Base-by-base conservation (phyloP, 2,329 filamentous ascomycete species). In the Verticillium nonalfalfae region DNA sequence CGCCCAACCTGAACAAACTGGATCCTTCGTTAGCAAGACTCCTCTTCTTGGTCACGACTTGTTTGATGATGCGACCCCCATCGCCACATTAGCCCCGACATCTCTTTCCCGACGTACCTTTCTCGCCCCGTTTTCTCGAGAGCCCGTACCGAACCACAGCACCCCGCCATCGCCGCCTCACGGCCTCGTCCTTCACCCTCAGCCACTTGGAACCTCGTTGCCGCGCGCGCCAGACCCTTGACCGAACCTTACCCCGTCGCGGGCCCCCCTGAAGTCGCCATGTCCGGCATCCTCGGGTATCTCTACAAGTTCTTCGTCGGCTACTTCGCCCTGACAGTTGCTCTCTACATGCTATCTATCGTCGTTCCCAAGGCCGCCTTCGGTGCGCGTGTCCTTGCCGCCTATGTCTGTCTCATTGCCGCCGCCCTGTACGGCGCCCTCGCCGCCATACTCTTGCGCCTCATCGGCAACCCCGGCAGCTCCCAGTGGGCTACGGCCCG, bases 401-500 rank as follows among this genome's bases (percentile, higher is more conserved):
- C 83, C 57, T 91, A 90, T 73, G 77, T 89, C 64, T 80, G 82
- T 40, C 76, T 92, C 58, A 69, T 88, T 60, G 66, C 82, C 60
- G 81, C 72, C 73, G 85, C 93, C 34, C 74, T 81, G 68, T 96
- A 91, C 75, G 95, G 93, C 63, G 90, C 91, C 62, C 64, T 91
- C 56, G 87, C 87, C 34, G 92, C 90, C 55, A 83, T 93, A 64
- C 69, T 85, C 62, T 82, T 98, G 65, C 87, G 90, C 56, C 69
- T 90, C 15, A 68, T 87, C 57, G 93, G 93, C 63, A 85, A 90
- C 68, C 87, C 87, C 63, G 87, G 90, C 60, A 85, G 92, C 66
- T 85, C 90, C 34, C 95, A 98, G 81, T 98, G 93, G 91, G 86
- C 91, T 45, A 86, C 86, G 10, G 95, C 81, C 7, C 86, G 93